These are phyloP conservation scores for Herpetomonas samuelpessoai DNA, from an alignment of 208 protist species.

Conservation along the genomic window DNA sequence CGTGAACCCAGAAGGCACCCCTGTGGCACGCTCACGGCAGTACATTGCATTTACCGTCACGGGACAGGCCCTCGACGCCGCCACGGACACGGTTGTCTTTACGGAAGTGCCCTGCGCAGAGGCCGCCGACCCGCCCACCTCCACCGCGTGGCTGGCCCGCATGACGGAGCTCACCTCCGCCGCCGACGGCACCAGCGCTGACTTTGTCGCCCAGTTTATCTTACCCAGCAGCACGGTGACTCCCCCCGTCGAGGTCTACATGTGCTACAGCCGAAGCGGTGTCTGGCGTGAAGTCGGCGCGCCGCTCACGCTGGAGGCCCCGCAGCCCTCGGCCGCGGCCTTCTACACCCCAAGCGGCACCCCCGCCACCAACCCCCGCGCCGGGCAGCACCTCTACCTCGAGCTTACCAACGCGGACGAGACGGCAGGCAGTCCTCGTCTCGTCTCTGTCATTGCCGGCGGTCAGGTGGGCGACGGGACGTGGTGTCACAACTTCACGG, in stretches of 20 bases:
- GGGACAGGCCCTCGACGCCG: constrained; percentile 41
- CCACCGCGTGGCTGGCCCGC: constrained; percentile 37
- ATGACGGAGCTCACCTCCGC: constrained; percentile 21
- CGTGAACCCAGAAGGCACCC: neutral
- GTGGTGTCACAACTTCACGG: constrained; percentile 91
- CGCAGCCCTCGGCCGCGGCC: constrained; percentile 36
- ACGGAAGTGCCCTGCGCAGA: constrained; percentile 49
- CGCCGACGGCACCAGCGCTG: constrained; percentile 31
- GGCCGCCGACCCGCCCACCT: constrained; percentile 20
- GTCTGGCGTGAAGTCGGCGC: constrained; percentile 69
- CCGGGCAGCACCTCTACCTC: constrained; percentile 72
- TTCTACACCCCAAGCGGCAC: constrained; percentile 25
- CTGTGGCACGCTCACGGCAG: constrained; percentile 44
- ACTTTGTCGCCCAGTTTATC: constrained; percentile 78
- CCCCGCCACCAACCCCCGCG: constrained; percentile 36
- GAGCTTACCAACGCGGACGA: constrained; percentile 22
- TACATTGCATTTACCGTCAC: constrained; percentile 70
- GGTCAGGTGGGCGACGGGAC: constrained; percentile 27
- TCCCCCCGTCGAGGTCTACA: constrained; percentile 24
- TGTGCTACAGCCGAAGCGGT: constrained; percentile 56
- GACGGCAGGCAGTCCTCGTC: constrained; percentile 5
- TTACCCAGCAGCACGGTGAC: constrained; percentile 7
- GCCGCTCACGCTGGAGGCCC: constrained; percentile 33
- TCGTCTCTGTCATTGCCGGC: constrained; percentile 46
- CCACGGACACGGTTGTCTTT: constrained; percentile 61